Evolutionary conservation across 306 rosid species (phyloP).

Genomic region (Albizia julibrissin): DNA sequence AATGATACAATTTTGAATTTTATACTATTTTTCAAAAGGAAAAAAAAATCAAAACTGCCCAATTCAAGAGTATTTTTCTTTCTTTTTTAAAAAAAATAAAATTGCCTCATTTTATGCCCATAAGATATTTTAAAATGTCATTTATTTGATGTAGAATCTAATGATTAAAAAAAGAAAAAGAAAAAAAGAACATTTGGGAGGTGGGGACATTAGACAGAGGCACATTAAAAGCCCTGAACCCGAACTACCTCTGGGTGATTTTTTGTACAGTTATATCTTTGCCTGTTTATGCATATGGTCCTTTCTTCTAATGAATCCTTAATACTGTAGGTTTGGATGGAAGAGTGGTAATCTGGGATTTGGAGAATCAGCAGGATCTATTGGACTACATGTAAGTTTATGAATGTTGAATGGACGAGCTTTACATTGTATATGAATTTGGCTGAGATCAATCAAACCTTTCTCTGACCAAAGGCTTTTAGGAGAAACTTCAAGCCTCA

Average conservation of each 20-base stretch:
- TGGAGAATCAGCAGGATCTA: conserved; percentile 63
- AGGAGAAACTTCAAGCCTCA: background rate
- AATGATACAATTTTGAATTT: too few species aligned
- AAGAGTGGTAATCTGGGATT: conserved; percentile 61
- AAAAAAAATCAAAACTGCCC: too few species aligned
- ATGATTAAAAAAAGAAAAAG: too few species aligned
- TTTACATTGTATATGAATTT: background rate
- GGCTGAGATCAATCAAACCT: background rate
- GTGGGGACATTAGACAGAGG: too few species aligned
- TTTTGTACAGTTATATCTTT: background rate
- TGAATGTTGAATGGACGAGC: background rate
- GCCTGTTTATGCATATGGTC: background rate
- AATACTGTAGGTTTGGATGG: conserved; percentile 63
- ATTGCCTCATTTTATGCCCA: too few species aligned
- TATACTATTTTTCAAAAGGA: too few species aligned
- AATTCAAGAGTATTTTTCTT: too few species aligned
- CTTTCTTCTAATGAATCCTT: background rate
- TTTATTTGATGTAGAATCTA: too few species aligned
- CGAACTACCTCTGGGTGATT: background rate
- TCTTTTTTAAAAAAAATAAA: too few species aligned
- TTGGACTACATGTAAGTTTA: conserved; percentile 20
- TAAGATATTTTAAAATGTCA: too few species aligned
- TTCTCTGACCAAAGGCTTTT: background rate
- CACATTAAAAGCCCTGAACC: too few species aligned
- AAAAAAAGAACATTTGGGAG: too few species aligned